Percentiles rank a stretch among this genome's conserved stretches.
Evolutionary conservation across 345 rosid genomes (phyloP).

Genomic region (Acer campestre): DNA sequence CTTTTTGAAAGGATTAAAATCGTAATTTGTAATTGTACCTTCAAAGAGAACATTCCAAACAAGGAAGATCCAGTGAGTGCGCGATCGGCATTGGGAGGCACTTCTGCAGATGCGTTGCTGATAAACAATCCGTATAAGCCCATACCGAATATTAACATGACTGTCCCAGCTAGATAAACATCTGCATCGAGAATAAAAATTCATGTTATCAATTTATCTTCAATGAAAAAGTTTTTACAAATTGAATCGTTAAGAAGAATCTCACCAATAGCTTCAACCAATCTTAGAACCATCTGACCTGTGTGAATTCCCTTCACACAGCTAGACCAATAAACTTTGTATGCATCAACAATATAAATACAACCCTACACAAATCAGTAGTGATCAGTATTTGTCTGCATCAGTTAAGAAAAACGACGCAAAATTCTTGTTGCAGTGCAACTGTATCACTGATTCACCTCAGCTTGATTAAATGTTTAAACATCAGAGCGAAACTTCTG

Average conservation of each 20-base stretch:
- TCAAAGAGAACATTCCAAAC: conserved; percentile 94
- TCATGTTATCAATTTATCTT: not conserved
- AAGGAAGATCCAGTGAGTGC: conserved; percentile 85
- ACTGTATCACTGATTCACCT: too few species aligned
- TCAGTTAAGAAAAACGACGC: not conserved
- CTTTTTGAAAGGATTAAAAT: not conserved
- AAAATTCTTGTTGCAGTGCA: not conserved
- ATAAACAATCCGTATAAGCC: conserved; percentile 90
- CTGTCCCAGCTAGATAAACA: conserved; percentile 95
- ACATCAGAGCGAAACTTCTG: too few species aligned
- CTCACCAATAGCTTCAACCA: conserved; percentile 94
- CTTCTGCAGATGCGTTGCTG: conserved; percentile 55
- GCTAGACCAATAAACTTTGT: conserved; percentile 79
- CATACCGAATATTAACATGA: conserved; percentile 94
- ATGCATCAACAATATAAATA: conserved; percentile 74
- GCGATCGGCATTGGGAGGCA: conserved; percentile 55
- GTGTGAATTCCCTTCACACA: conserved; percentile 80
- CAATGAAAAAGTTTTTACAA: not conserved
- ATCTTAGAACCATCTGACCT: conserved; percentile 83
- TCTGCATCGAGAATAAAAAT: conserved; percentile 44
- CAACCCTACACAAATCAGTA: conserved; percentile 55
- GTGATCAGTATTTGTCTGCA: not conserved
- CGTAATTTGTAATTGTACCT: conserved; percentile 46
- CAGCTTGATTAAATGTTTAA: too few species aligned
- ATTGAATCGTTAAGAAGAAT: not conserved